Evolutionary conservation across 768 basidiomycete genomes (phyloP).

Genomic region (Serpula lacrymans): DNA sequence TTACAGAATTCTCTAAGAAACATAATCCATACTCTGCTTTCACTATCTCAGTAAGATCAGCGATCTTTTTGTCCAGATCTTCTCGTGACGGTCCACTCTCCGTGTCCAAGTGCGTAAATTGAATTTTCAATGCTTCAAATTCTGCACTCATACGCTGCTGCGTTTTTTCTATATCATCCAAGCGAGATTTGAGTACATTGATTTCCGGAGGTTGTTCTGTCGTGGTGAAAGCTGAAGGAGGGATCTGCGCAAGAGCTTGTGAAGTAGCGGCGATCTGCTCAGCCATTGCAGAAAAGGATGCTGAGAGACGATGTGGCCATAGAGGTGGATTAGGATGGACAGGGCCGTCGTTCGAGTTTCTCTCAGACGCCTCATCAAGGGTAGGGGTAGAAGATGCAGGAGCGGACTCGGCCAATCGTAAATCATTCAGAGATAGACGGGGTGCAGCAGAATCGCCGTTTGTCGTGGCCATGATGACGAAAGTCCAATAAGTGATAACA

Average conservation of each 20-base stretch:
- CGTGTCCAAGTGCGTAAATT: constrained; percentile 14
- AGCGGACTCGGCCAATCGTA: constrained; percentile 2
- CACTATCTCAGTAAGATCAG: constrained; percentile 25
- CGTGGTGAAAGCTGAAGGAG: constrained; percentile 17
- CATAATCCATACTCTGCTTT: constrained; percentile 29
- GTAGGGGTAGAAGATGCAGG: constrained; percentile 16
- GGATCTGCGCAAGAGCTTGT: constrained; percentile 31
- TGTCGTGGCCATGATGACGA: constrained; percentile 3
- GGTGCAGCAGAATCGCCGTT: constrained; percentile 4
- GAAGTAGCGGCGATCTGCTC: constrained; percentile 40
- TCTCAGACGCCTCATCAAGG: constrained; percentile 15
- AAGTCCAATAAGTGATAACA: neutral
- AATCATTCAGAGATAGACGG: too few species aligned
- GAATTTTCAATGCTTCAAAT: constrained; percentile 25
- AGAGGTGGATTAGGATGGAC: constrained; percentile 7
- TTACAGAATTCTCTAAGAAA: constrained; percentile 2
- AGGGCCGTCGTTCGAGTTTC: constrained; percentile 4
- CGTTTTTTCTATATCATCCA: constrained; percentile 30
- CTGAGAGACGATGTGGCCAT: constrained; percentile 33
- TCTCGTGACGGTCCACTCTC: constrained; percentile 20
- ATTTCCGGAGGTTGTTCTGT: constrained; percentile 12
- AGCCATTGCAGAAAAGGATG: constrained; percentile 37
- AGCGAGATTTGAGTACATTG: constrained; percentile 16
- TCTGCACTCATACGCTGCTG: constrained; percentile 32
- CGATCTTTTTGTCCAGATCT: constrained; percentile 35